phyloP scores from a whole-genome alignment of 2,329 filamentous ascomycete species.

The Sporothrix brunneoviolacea region DNA sequence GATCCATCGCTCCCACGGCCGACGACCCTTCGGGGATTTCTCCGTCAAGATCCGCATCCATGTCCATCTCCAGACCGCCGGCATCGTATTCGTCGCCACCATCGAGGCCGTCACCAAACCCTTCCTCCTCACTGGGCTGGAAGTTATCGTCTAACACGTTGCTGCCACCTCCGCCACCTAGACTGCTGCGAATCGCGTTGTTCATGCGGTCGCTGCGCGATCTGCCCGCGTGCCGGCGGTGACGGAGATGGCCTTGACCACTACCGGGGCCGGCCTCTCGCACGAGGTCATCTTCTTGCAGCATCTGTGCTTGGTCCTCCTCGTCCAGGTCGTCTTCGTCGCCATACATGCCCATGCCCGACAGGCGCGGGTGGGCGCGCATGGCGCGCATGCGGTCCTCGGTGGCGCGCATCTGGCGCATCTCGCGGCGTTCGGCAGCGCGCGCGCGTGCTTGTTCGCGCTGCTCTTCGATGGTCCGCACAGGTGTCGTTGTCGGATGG shows the following conservation, averaged over 20 bases:
- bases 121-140: neutral
- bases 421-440: conserved; percentile 34
- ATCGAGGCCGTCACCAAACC: neutral
- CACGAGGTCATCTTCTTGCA: conserved; percentile 56
- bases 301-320: conserved; percentile 50
- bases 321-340: conserved; percentile 49
- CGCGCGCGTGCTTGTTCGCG: conserved; percentile 32
- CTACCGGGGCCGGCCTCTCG: conserved; percentile 22
- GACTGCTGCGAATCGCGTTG: neutral
- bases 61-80: conserved; percentile 40
- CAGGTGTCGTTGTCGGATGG: neutral
- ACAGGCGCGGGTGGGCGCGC: conserved; percentile 40
- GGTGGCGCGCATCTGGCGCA: conserved; percentile 46
- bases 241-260: too few relatives aligned
- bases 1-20: conserved; percentile 12
- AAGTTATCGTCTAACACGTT: neutral
- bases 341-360: conserved; percentile 34
- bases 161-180: neutral
- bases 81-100: conserved; percentile 18
- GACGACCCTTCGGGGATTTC: conserved; percentile 61
- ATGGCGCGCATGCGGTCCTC: conserved; percentile 59
- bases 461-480: conserved; percentile 27
- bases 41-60: conserved; percentile 65
- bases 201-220: neutral
- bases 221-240: conserved; percentile 4